phyloP scores from a whole-genome alignment of 495 filamentous ascomycete genomes.

The Filosporella fistucella region DNA sequence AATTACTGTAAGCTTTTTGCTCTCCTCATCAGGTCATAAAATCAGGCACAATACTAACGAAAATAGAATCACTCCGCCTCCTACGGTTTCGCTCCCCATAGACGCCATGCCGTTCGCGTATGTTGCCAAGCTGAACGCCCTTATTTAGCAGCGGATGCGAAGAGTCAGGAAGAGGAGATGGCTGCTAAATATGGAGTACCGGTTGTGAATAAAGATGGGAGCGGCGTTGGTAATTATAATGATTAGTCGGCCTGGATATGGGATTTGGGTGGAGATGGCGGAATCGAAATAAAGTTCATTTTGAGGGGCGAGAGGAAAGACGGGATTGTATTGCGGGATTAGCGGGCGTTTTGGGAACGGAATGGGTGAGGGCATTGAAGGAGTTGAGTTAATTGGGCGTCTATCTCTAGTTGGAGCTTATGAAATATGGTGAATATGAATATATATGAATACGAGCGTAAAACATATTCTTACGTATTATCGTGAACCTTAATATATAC shows the following conservation, averaged over 20 bases:
- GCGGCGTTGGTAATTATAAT: slow-evolving; percentile 59
- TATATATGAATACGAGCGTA: too few species aligned
- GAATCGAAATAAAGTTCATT: background rate
- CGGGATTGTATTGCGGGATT: too few species aligned
- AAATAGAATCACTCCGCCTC: slow-evolving; percentile 54
- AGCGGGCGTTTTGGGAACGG: too few species aligned
- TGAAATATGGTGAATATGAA: too few species aligned
- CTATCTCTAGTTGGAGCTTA: too few species aligned
- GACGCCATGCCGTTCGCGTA: slow-evolving; percentile 60
- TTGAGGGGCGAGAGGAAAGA: too few species aligned
- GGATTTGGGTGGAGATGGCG: background rate
- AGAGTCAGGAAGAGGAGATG: slow-evolving; percentile 56
- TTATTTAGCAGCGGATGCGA: slow-evolving; percentile 43
- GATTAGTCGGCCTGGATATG: too few species aligned
- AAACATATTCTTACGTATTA: too few species aligned
- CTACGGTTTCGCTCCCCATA: slow-evolving; percentile 58
- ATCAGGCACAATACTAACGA: background rate
- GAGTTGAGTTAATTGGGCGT: too few species aligned
- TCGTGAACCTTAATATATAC: too few species aligned
- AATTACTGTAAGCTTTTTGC: slow-evolving; percentile 9
- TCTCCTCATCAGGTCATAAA: background rate
- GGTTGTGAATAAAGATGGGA: slow-evolving; percentile 55
- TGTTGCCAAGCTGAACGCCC: slow-evolving; percentile 54
- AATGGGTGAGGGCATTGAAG: too few species aligned
- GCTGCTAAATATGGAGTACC: slow-evolving; percentile 44